Evolutionary conservation across 257 asterid species (phyloP).

Genomic region (Lantana camara): DNA sequence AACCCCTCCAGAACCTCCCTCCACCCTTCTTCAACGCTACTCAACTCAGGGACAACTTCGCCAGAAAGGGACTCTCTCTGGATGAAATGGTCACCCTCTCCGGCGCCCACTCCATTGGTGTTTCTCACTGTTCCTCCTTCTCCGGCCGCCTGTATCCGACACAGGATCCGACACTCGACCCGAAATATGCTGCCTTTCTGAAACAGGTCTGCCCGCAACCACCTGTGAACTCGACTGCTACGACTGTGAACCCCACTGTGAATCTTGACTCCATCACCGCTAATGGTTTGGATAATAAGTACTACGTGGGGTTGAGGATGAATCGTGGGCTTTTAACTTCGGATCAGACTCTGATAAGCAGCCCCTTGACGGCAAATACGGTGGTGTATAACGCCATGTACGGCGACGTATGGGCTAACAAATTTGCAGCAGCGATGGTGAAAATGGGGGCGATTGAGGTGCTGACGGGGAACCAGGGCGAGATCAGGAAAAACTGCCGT

Average conservation of each 20-base stretch:
- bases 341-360: slow-evolving; percentile 46
- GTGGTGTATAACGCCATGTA: slow-evolving; percentile 38
- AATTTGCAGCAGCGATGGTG: slow-evolving; percentile 69
- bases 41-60: slow-evolving; percentile 41
- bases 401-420: slow-evolving; percentile 44
- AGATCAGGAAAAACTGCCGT: slow-evolving; percentile 54
- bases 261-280: slow-evolving; percentile 43
- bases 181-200: slow-evolving; percentile 30
- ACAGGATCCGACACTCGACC: slow-evolving; percentile 45
- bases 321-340: slow-evolving; percentile 42
- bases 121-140: slow-evolving; percentile 51
- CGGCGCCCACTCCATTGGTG: slow-evolving; percentile 66
- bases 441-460: slow-evolving; percentile 59
- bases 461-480: slow-evolving; percentile 49
- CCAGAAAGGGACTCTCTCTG: slow-evolving; percentile 52
- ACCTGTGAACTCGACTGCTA: slow-evolving; percentile 9
- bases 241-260: too few species aligned
- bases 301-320: slow-evolving; percentile 40
- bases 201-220: slow-evolving; percentile 50
- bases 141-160: slow-evolving; percentile 47
- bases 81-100: slow-evolving; percentile 72
- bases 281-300: slow-evolving; percentile 43
- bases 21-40: slow-evolving; percentile 52
- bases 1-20: slow-evolving; percentile 44
- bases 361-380: slow-evolving; percentile 42